A percentile compares a stretch with the other conserved stretches of the same genome.
These are phyloP conservation scores for Asclepias syriaca DNA, from an alignment of 257 asterid genomes.

Conservation along the genomic window DNA sequence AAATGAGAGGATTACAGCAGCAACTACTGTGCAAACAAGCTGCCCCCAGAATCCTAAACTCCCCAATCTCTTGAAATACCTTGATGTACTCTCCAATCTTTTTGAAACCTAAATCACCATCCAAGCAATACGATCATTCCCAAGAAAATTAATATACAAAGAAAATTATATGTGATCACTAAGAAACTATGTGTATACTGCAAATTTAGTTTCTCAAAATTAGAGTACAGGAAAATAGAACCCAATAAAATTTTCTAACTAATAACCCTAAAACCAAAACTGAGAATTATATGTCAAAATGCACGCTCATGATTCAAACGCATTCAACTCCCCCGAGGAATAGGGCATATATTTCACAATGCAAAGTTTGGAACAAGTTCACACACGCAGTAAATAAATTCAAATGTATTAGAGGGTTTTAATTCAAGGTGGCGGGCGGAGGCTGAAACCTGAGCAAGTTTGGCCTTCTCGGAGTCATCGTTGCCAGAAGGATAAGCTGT, in stretches of 20 bases:
- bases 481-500: slow-evolving; percentile 41
- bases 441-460: slow-evolving; percentile 75
- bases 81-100: slow-evolving; percentile 78
- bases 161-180: not conserved
- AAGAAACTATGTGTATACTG: not conserved
- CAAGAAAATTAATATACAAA: not conserved
- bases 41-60: slow-evolving; percentile 97
- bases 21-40: slow-evolving; percentile 70
- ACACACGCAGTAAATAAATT: not conserved
- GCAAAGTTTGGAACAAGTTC: slow-evolving; percentile 4
- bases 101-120: slow-evolving; percentile 63
- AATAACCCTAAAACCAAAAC: slow-evolving; percentile 35
- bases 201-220: not conserved
- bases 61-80: slow-evolving; percentile 89
- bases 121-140: slow-evolving; percentile 1
- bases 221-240: not conserved
- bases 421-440: not conserved
- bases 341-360: not conserved
- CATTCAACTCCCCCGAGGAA: slow-evolving; percentile 1
- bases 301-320: slow-evolving; percentile 4
- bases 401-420: slow-evolving; percentile 5
- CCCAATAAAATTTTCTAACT: slow-evolving; percentile 6
- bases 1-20: slow-evolving; percentile 90
- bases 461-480: slow-evolving; percentile 73
- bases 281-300: slow-evolving; percentile 19